These are phyloP conservation scores for Bassia scoparia DNA, from an alignment of 148 eudicot genomes.

Conservation along the genomic window DNA sequence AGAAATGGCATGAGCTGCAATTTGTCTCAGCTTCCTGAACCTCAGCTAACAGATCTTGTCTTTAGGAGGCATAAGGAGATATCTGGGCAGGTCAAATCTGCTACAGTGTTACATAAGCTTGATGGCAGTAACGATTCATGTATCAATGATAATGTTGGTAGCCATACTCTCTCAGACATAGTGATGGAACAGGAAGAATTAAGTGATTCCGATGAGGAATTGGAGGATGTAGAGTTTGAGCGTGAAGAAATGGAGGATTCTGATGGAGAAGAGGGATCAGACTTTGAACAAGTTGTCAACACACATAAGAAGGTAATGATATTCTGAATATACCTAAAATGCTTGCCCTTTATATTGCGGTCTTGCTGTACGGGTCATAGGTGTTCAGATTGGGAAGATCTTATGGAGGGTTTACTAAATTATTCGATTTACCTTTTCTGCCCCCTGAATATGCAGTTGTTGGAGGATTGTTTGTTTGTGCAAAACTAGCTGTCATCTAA, in stretches of 20 bases:
- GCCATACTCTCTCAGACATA: slow-evolving; percentile 59
- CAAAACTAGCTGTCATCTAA: not conserved
- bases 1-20: slow-evolving; percentile 14
- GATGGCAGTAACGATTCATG: slow-evolving; percentile 20
- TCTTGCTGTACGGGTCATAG: not conserved
- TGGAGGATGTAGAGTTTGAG: slow-evolving; percentile 88
- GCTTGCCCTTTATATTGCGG: not conserved
- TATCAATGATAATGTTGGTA: slow-evolving; percentile 27
- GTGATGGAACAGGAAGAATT: slow-evolving; percentile 98
- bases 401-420: not conserved
- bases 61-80: slow-evolving; percentile 21
- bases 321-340: not conserved
- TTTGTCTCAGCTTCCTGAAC: slow-evolving; percentile 12
- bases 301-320: slow-evolving; percentile 48
- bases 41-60: slow-evolving; percentile 21
- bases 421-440: not conserved
- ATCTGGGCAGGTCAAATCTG: slow-evolving; percentile 28
- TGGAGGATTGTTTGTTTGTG: not conserved
- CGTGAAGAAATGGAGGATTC: slow-evolving; percentile 95
- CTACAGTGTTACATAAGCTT: slow-evolving; percentile 24
- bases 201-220: slow-evolving; percentile 96
- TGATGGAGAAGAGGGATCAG: slow-evolving; percentile 68
- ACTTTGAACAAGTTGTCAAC: slow-evolving; percentile 37
- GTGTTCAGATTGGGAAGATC: slow-evolving; percentile 4
- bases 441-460: not conserved